These are phyloP conservation scores for Xylaria sp. DNA, from an alignment of 2,329 filamentous ascomycete species.

Conservation along the genomic window DNA sequence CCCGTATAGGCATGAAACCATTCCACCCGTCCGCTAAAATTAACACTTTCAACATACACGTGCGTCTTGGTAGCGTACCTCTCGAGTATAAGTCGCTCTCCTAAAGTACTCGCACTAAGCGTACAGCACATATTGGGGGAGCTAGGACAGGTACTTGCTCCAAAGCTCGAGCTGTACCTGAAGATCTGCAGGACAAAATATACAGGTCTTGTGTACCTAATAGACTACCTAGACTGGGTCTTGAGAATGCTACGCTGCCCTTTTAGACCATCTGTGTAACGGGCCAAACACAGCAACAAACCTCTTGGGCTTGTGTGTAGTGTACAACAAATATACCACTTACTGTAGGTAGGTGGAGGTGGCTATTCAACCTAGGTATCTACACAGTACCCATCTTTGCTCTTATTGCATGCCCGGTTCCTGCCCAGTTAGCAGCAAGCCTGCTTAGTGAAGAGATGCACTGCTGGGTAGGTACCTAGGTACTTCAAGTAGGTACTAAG, in stretches of 20 bases:
- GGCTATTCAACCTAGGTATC: too few relatives aligned
- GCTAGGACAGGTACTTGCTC: not conserved
- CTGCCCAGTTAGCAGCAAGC: too few relatives aligned
- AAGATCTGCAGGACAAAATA: constrained; percentile 4
- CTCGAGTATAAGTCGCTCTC: not conserved
- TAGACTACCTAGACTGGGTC: not conserved
- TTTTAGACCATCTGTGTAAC: too few relatives aligned
- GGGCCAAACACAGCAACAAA: not conserved
- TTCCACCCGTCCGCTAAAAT: constrained; percentile 20
- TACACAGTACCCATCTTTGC: too few relatives aligned
- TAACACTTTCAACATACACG: not conserved
- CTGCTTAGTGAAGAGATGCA: too few relatives aligned
- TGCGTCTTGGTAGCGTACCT: not conserved
- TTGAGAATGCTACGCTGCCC: not conserved
- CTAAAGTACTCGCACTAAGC: not conserved
- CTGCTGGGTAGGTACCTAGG: too few relatives aligned
- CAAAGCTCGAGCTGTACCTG: constrained; percentile 12
- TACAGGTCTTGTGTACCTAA: constrained; percentile 11
- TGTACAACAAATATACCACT: too few relatives aligned
- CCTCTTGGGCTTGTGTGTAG: too few relatives aligned
- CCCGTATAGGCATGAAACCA: constrained; percentile 11
- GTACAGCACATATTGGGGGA: not conserved
- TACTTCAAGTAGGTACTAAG: too few relatives aligned
- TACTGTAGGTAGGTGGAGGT: too few relatives aligned
- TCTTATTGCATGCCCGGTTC: too few relatives aligned